Conservation (phyloP, 352 stramenopile species). For the Phytophthora capsici region DNA sequence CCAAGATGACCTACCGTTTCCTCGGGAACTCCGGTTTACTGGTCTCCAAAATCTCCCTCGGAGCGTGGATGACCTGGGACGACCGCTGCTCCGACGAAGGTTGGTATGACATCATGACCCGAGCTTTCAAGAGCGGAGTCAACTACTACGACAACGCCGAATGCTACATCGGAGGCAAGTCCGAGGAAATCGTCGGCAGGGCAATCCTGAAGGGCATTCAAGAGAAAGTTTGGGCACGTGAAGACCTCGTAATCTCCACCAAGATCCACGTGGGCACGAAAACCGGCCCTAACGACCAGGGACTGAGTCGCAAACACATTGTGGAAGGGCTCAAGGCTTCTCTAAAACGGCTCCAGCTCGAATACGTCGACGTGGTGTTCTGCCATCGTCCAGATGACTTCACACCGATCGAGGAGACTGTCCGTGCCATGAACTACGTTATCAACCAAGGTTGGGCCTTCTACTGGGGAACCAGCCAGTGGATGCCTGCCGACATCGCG, state of each 20-base stretch:
- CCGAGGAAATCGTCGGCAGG: conserved; percentile 42
- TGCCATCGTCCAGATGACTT: conserved; percentile 52
- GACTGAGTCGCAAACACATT: conserved; percentile 40
- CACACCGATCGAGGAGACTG: conserved; percentile 36
- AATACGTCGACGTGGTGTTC: conserved; percentile 58
- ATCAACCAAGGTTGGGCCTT: conserved; percentile 31
- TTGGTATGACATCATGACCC: conserved; percentile 44
- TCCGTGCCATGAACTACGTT: conserved; percentile 31
- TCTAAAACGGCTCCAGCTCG: conserved; percentile 38
- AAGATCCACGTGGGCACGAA: conserved; percentile 53
- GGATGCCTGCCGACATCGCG: conserved; percentile 57
- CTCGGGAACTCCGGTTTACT: conserved; percentile 43
- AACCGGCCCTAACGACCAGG: conserved; percentile 21
- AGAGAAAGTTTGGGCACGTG: conserved; percentile 32
- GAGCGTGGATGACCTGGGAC: conserved; percentile 34
- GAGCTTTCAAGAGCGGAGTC: conserved; percentile 45
- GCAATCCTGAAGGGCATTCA: conserved; percentile 45
- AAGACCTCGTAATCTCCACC: conserved; percentile 56
- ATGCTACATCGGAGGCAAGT: conserved; percentile 40
- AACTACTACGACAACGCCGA: conserved; percentile 61
- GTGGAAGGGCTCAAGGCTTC: conserved; percentile 41
- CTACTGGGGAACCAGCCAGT: conserved; percentile 53
- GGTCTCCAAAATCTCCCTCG: conserved; percentile 48
- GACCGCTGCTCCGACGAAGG: conserved; percentile 16
- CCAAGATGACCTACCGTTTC: conserved; percentile 45